phyloP scores from a whole-genome alignment of 208 protist genomes.

The Wallacemonas sp. region DNA sequence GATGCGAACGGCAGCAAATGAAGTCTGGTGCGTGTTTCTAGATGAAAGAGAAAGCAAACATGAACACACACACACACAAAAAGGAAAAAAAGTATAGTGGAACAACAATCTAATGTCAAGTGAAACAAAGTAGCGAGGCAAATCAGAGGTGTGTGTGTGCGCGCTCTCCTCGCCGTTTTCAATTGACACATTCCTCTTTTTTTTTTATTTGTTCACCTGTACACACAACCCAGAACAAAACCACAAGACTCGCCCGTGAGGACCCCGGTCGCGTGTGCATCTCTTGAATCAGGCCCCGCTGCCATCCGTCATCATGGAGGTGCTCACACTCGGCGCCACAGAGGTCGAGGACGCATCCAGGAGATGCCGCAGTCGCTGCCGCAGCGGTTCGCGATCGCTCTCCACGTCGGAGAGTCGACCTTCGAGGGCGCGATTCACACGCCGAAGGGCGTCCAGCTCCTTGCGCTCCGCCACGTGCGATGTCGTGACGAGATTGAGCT shows the following conservation, averaged over 20 bases:
- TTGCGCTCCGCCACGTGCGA: slow-evolving; percentile 30
- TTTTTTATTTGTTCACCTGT: no score
- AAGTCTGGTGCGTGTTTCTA: no score
- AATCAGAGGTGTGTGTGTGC: no score
- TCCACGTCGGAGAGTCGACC: slow-evolving; percentile 66
- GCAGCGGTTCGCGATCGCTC: slow-evolving; percentile 68
- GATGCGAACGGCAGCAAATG: no score
- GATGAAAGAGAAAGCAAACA: no score
- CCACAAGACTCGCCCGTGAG: no score
- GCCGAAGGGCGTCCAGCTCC: slow-evolving; percentile 59
- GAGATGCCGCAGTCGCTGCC: slow-evolving; percentile 74
- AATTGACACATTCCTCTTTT: background rate
- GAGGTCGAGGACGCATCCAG: slow-evolving; percentile 22
- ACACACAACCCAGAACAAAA: no score
- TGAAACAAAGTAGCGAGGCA: no score
- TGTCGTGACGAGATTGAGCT: background rate
- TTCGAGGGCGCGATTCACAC: slow-evolving; percentile 71
- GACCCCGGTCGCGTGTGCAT: no score
- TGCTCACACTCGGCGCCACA: background rate
- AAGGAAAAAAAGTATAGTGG: no score
- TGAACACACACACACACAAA: no score
- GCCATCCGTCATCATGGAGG: background rate
- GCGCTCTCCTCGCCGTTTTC: background rate
- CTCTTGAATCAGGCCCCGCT: background rate
- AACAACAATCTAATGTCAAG: no score